Conservation (phyloP, 1,139 yeast genomes). For the Geotrichum siamense region DNA sequence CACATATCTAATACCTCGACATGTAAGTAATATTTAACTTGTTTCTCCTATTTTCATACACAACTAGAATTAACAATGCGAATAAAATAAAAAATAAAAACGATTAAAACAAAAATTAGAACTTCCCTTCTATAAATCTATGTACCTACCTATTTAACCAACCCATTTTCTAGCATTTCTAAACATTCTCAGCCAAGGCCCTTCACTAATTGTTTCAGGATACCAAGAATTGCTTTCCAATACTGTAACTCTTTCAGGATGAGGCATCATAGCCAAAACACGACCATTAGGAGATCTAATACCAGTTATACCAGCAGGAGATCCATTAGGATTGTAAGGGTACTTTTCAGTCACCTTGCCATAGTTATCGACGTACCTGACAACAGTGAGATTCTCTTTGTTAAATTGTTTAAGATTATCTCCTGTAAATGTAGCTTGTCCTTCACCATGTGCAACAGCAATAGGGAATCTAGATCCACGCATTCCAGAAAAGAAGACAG, state of each 20-base stretch:
- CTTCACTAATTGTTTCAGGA: conserved; percentile 49
- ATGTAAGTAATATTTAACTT: too few species aligned
- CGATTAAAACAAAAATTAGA: too few species aligned
- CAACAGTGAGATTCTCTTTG: conserved; percentile 48
- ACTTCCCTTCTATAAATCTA: too few species aligned
- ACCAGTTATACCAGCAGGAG: conserved; percentile 91
- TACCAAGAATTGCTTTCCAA: conserved; percentile 87
- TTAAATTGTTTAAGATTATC: conserved; percentile 42
- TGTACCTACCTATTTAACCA: too few species aligned
- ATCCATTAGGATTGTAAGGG: conserved; percentile 96
- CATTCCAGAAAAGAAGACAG: conserved; percentile 84
- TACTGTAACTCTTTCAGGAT: conserved; percentile 92
- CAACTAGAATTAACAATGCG: too few species aligned
- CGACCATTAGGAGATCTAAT: conserved; percentile 85
- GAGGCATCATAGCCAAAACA: conserved; percentile 98
- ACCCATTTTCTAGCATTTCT: conserved; percentile 96
- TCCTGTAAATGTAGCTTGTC: conserved; percentile 66
- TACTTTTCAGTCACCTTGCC: conserved; percentile 74
- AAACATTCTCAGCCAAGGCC: conserved; percentile 93
- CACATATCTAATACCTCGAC: too few species aligned
- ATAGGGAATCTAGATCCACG: conserved; percentile 87
- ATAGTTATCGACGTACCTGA: conserved; percentile 84
- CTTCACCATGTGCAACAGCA: conserved; percentile 99
- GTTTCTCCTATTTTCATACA: too few species aligned
- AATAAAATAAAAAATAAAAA: too few species aligned